Evolutionary conservation across 345 rosid species (phyloP).

Genomic region (Hibiscus syriacus): DNA sequence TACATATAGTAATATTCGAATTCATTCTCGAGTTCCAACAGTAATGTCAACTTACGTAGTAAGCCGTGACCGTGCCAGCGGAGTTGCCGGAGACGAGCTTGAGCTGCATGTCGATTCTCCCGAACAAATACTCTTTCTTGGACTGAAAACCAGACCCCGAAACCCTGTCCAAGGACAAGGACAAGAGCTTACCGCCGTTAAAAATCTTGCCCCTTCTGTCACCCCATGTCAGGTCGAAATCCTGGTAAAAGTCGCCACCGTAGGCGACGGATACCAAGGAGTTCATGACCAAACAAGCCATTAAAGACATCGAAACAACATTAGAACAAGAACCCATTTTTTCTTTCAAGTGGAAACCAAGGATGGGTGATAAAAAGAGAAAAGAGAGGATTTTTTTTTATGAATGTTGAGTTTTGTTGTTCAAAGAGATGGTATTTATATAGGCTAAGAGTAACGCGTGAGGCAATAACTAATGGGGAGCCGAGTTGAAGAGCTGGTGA

Average conservation of each 20-base stretch:
- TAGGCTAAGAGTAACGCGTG: constrained; percentile 18
- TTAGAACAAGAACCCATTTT: constrained; percentile 9
- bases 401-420: background rate
- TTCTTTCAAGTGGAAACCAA: background rate
- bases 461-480: constrained; percentile 18
- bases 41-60: background rate
- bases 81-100: constrained; percentile 64
- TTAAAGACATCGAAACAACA: constrained; percentile 5
- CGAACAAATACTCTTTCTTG: constrained; percentile 47
- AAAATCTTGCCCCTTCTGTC: constrained; percentile 45
- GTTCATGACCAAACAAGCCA: constrained; percentile 16
- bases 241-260: constrained; percentile 37
- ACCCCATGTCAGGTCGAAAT: constrained; percentile 57
- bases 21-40: no score
- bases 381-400: no score
- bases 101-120: constrained; percentile 57
- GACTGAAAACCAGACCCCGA: constrained; percentile 67
- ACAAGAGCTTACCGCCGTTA: constrained; percentile 41
- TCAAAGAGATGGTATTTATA: constrained; percentile 5
- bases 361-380: constrained; percentile 16
- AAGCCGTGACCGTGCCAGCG: constrained; percentile 57
- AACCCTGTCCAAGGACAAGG: constrained; percentile 44
- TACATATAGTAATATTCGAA: no score
- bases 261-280: constrained; percentile 21
- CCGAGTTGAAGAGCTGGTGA: constrained; percentile 20